Evolutionary conservation across 208 protist species (phyloP).

Genomic region (Trypanosoma cruzi): DNA sequence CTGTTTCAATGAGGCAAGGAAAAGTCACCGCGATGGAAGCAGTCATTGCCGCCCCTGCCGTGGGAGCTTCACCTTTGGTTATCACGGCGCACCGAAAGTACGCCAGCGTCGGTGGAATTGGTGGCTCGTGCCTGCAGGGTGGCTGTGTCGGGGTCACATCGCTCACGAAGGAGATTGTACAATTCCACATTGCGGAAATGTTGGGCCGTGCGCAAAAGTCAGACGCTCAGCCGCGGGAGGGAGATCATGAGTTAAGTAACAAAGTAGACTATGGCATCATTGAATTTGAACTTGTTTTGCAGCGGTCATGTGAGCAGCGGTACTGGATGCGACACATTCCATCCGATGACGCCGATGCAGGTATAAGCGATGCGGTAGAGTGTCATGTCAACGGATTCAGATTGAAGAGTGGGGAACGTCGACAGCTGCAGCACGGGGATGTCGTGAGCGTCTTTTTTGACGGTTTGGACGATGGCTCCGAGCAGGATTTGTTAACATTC

Average conservation of each 20-base stretch:
- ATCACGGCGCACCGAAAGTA: constrained; percentile 55
- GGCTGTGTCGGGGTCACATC: constrained; percentile 53
- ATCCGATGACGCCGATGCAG: constrained; percentile 15
- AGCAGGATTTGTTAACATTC: constrained; percentile 57
- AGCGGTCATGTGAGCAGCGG: constrained; percentile 55
- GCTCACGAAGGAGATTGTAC: constrained; percentile 36
- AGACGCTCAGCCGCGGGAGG: background rate
- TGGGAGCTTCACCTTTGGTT: constrained; percentile 45
- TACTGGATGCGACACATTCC: constrained; percentile 60
- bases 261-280: constrained; percentile 34
- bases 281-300: constrained; percentile 58
- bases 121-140: constrained; percentile 56
- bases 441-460: constrained; percentile 64
- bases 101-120: constrained; percentile 56
- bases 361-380: constrained; percentile 25
- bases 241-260: background rate
- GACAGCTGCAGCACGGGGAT: constrained; percentile 66
- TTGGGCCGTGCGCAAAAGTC: background rate
- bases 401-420: constrained; percentile 36
- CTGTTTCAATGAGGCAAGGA: background rate
- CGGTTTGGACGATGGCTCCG: constrained; percentile 15
- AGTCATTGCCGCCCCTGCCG: constrained; percentile 33
- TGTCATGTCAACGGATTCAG: constrained; percentile 67
- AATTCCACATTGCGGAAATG: constrained; percentile 36
- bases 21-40: constrained; percentile 25